Evolutionary conservation across 1,284 basidiomycete genomes (phyloP), one percentile per base, ranked within the genome.

Genomic region (Cutaneotrichosporon sp.): DNA sequence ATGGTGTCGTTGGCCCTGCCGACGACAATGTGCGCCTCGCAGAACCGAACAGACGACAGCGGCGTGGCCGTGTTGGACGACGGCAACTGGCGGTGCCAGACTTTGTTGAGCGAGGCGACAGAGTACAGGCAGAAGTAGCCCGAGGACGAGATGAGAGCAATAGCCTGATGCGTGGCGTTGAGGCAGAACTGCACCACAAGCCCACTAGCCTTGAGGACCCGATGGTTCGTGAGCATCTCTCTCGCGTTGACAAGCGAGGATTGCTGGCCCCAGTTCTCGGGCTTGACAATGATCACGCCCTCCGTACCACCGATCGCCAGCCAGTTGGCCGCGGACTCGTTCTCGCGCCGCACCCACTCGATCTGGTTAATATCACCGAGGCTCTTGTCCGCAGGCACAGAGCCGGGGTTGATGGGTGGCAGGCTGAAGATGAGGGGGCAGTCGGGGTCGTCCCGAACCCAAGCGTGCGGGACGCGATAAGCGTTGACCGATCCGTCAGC

Each of bases 71-170:
- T 30, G 13, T 65, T 60, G 26, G 68, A 60, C 4, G 71, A 60
- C 4, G 75, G 74, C n/a, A 79, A 65, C 58, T 68, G 67, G n/a
- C 73, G 69, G 58, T 76, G 65, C 76, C 76, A 78, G 4, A 78
- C 76, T 40, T 73, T 63, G 65, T 70, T 70, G 22, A 70, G 65
- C 46, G 62, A 72, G 40, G 66, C 58, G 10, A 74, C 66, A 6
- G 69, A 72, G 70, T 73, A 78, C 8, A 78, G 70, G 31, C 70
- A 71, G 36, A 75, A 71, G 34, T 70, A 65, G 22, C 65, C 65
- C 9, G 64, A 68, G 8, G 65, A 58, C 8, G 76, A 76, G 21
- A 78, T 64, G 11, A 78, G 60, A 18, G 71, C 76, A 22, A 77
- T 71, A 1, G 76, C 77, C 69, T 73, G 72, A 53, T 78, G 70